Conservation (phyloP, 2,329 filamentous ascomycete species). For the Xylaria hypoxylon region DNA sequence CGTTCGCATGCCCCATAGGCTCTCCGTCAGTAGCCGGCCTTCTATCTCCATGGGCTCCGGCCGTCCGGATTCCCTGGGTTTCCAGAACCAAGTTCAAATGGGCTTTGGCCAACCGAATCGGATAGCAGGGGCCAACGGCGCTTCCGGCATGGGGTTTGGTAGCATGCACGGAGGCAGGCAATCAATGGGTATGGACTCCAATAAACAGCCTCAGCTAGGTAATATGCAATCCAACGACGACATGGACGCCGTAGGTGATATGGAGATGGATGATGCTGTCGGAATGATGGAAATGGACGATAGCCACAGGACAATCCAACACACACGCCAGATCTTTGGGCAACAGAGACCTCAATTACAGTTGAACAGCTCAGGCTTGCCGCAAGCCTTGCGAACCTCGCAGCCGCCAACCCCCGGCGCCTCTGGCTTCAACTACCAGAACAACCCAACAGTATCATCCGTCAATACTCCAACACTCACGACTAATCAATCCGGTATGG, state of each 20-base stretch:
- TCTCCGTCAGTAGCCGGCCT: constrained; percentile 49
- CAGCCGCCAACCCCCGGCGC: constrained; percentile 87
- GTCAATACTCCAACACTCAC: constrained; percentile 94
- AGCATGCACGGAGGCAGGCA: constrained; percentile 57
- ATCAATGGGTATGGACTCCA: constrained; percentile 43
- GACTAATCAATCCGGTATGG: constrained; percentile 72
- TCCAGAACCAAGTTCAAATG: constrained; percentile 45
- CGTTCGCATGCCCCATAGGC: constrained; percentile 48
- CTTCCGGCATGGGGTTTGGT: constrained; percentile 45
- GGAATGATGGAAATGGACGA: constrained; percentile 73
- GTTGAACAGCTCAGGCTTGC: constrained; percentile 79
- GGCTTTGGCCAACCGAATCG: constrained; percentile 49
- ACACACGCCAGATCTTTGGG: constrained; percentile 76
- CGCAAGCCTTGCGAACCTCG: constrained; percentile 84
- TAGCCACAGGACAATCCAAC: constrained; percentile 73
- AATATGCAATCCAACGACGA: constrained; percentile 66
- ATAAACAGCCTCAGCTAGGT: constrained; percentile 57
- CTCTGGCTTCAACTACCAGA: constrained; percentile 81
- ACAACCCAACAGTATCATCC: constrained; percentile 96
- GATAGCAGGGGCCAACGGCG: constrained; percentile 38
- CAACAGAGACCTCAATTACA: constrained; percentile 78
- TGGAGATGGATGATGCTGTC: constrained; percentile 93
- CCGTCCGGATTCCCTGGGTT: constrained; percentile 48
- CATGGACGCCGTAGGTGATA: constrained; percentile 88
- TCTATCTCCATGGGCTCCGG: constrained; percentile 46